A percentile compares a stretch with the other conserved stretches of the same genome.
Evolutionary conservation across 306 rosid genomes (phyloP).

Genomic region (Glycyrrhiza uralensis): DNA sequence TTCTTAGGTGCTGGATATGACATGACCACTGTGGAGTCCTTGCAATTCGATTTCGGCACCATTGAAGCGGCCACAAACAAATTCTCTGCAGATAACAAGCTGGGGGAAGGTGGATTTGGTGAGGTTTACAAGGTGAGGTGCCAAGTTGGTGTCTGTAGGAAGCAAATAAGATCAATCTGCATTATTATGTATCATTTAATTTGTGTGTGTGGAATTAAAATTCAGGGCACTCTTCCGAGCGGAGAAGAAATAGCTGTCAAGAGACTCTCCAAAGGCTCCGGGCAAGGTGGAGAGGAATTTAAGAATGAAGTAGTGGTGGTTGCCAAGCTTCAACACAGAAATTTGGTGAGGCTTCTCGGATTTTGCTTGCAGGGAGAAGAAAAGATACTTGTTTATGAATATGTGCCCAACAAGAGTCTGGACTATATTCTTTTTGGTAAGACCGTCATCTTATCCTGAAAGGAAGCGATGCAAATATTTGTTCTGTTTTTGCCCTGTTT

Average conservation of each 20-base stretch:
- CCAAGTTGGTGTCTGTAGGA: not conserved
- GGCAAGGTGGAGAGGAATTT: constrained; percentile 47
- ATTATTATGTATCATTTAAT: not conserved
- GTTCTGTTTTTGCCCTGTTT: not conserved
- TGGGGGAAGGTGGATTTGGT: constrained; percentile 60
- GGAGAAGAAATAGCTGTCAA: constrained; percentile 53
- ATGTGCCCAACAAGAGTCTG: constrained; percentile 46
- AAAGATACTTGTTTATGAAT: constrained; percentile 54
- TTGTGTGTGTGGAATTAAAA: not conserved
- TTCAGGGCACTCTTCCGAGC: constrained; percentile 40
- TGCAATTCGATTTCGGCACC: constrained; percentile 40
- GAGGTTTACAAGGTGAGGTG: constrained; percentile 53
- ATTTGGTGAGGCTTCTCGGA: constrained; percentile 49
- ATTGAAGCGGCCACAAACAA: constrained; percentile 43
- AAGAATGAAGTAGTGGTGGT: constrained; percentile 51
- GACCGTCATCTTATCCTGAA: not conserved
- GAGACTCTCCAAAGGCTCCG: constrained; percentile 49
- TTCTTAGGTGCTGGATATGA: constrained; percentile 25
- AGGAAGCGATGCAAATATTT: not conserved
- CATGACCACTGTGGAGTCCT: constrained; percentile 24
- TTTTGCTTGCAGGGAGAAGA: constrained; percentile 51
- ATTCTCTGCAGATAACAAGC: constrained; percentile 39
- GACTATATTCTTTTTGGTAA: constrained; percentile 42
- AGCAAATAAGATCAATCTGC: not conserved
- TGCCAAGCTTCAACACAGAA: constrained; percentile 54